Evolutionary conservation across 1,139 yeast species (phyloP), one percentile per base, ranked within the genome.

Genomic region (Yamadazyma buinensis): DNA sequence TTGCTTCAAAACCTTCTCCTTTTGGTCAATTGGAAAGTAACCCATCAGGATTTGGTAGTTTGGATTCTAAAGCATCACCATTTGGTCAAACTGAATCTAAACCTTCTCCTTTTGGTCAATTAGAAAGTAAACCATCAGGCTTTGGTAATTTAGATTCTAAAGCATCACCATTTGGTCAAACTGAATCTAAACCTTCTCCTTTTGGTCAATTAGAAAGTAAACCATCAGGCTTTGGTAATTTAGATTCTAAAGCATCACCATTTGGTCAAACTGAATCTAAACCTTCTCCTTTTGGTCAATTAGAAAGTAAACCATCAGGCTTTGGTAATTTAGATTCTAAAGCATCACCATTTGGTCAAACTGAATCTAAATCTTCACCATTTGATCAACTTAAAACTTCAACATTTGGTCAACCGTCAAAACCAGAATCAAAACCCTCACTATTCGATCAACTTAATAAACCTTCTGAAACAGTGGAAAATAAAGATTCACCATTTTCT

Each of bases 401-500:
- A 17, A 5, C 19, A 17, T 17, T 17, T 17, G 19, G 19, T 17
- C 5, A 17, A 17, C 7, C 19, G 7, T n/a, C n/a, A n/a, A n/a
- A 22, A n/a, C 5, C 12, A 6, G 10, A 22, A 22, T 6, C 5
- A 4, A 8, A 8, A 22, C 9, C 10, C 5, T 11, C 23, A 22
- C 10, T n/a, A 5, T 5, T 5, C 5, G 19, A 17, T 5, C 5
- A 5, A 17, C 7, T 17, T 17, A 19, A 18, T 8, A 27, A 8
- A 4, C 4, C 4, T 10, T 10, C 22, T 10, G 15, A 28, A 7
- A 23, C 25, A 17, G 13, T 21, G n/a, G 29, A 38, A 22, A 22
- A 13, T 8, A 35, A 29, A 17, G 23, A 20, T 7, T 37, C 43
- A 8, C 38, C 39, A 26, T 39, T 39, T 29, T 39, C 37, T 17